A percentile compares a stretch with the other conserved stretches of the same genome.
Conservation (phyloP, 2,329 filamentous ascomycete species). For the Verticillium nubilum region DNA sequence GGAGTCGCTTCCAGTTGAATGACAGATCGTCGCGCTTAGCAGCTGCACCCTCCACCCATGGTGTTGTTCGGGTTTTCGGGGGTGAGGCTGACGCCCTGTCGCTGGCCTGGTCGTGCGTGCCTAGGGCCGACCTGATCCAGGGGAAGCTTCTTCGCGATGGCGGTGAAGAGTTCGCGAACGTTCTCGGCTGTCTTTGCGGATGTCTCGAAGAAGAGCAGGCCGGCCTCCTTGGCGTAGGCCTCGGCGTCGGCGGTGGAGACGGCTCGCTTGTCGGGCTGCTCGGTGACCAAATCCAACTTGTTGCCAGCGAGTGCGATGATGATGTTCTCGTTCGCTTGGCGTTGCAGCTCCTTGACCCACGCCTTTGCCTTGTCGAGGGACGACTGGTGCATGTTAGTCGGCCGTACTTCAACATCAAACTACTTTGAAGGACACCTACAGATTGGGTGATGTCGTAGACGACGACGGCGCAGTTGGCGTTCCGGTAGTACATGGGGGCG, state of each 20-base stretch:
- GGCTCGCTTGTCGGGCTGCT: slow-evolving; percentile 92
- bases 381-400: slow-evolving; percentile 48
- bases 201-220: slow-evolving; percentile 96
- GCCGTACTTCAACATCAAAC: not conserved
- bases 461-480: slow-evolving; percentile 98
- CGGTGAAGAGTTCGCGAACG: slow-evolving; percentile 90
- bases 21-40: slow-evolving; percentile 31
- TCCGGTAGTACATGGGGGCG: slow-evolving; percentile 99
- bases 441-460: slow-evolving; percentile 99
- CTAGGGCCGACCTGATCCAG: slow-evolving; percentile 93
- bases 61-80: slow-evolving; percentile 55
- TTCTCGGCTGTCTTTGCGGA: slow-evolving; percentile 97
- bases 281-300: slow-evolving; percentile 92
- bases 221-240: slow-evolving; percentile 89
- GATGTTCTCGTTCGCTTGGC: slow-evolving; percentile 99
- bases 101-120: slow-evolving; percentile 65
- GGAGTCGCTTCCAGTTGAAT: not conserved
- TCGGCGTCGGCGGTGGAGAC: slow-evolving; percentile 86
- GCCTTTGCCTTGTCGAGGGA: slow-evolving; percentile 98
- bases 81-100: slow-evolving; percentile 52
- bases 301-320: slow-evolving; percentile 97
- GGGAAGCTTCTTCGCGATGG: slow-evolving; percentile 95
- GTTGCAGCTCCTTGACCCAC: slow-evolving; percentile 98
- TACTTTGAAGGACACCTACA: slow-evolving; percentile 48
- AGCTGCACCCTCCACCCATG: slow-evolving; percentile 49